Evolutionary conservation across 1,284 basidiomycete genomes (phyloP), one percentile per base, ranked within the genome.

Genomic region (Golubevia pallescens): DNA sequence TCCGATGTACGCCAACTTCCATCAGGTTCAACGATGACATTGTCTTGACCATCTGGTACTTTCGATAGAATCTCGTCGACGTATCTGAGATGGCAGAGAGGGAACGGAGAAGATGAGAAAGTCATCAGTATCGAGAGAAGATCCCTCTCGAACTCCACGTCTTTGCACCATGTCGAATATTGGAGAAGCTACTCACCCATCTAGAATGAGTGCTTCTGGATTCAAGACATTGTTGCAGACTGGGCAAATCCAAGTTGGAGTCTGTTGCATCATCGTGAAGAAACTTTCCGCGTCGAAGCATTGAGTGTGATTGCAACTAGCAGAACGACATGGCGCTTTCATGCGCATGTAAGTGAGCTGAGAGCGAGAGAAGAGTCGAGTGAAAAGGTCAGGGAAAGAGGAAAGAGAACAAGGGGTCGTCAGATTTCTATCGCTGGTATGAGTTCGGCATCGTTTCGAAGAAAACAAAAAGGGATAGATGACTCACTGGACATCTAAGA

Each of bases 261-360:
- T 96, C 86, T 94, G 92, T 78, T 96, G 93, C 90, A 97, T 99
- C 83, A 97, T 91, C 21, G 92, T 92, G 77, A 93, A 94, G 93
- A 95, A 99, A 60, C 93, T 94, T 20, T 89, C 89, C 0, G 95
- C 95, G 86, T 99, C 97, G 85, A 99, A 99, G 86, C 97, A 99
- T 80, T 97, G 94, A 1, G 93, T 88, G 86, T 99, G 97, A 21
- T 92, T 90, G 83, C 97, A 99, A 69, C 89, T 88, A 13, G 88
- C 89, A 0, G 96, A 95, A 16, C 96, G 92, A 81, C 93, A 92
- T 1, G 97, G 96, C 0, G 90, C 92, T 28, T 86, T 88, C 66
- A 99, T 92, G 10, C 95, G 92, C 86, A 92, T 90, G 80, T 93
- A 97, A 60, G 93, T 95, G 65, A 99, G 87, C 92, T 97, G 24